Base-by-base conservation (phyloP, 192 early-diverging fungal genomes). In the Spinellus fusiger region DNA sequence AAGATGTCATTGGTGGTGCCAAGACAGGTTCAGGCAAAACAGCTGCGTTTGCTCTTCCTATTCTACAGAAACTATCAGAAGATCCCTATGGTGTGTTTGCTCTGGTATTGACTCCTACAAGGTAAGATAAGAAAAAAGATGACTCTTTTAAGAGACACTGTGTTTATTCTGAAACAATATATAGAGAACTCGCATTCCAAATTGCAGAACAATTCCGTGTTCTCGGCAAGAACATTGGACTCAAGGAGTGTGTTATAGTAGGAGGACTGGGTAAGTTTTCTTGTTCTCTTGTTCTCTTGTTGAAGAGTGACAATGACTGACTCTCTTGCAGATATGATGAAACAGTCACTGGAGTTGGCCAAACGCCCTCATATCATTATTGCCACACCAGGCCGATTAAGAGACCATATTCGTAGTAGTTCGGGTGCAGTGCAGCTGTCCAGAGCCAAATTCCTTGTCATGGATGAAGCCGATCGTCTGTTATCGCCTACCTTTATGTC, bases 21-120 rank as follows among this genome's bases (percentile, higher is more conserved):
- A 93, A 92, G 53, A 99, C 98, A 6, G 98, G 98, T 49, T 88
- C 84, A 2, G 98, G 98, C 54, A 99, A 99, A 71, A 99, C 98
- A 0, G 93, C 93, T 9, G 93, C 96, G 0, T 99, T 99, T 83
- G 98, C 98, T 5, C 68, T 98, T 9, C 98, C 98, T 0, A 96
- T 99, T 16, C 76, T 99, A 47, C 95, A 98, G 62, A 89, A 87
- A 62, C 83, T 99, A 2, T 88, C 93, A 0, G 93, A 96, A 62
- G 96, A 99, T 53, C 94, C 95, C 8, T 99, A 87, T 65, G 98
- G 98, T 22, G 83, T 95, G 1, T 99, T 93, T 80, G 95, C 93
- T 0, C 71, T 99, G n/a, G 87, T 99, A 1, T 71, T 98, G 64
- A 98, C 95, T 22, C 95, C 95, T 0, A 98, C 95, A 18, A 86